Conservation (phyloP, 2,329 filamentous ascomycete species). For the Phialophora tarda region DNA sequence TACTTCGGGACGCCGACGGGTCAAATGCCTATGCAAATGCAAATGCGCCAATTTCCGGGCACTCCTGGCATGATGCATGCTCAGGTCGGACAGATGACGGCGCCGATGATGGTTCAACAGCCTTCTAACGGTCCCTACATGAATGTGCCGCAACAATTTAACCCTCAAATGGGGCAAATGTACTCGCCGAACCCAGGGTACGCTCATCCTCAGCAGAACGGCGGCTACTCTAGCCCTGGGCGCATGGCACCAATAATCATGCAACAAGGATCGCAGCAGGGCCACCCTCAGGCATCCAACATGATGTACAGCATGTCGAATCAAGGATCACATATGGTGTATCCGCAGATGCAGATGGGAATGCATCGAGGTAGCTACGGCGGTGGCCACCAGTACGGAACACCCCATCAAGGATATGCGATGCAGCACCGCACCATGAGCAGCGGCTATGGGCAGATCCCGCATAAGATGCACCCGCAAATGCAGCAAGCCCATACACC, state of each 20-base stretch:
- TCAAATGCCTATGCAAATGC: slow-evolving; percentile 64
- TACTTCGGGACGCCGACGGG: slow-evolving; percentile 72
- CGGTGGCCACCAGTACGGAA: slow-evolving; percentile 68
- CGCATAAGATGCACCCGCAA: slow-evolving; percentile 51
- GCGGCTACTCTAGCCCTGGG: slow-evolving; percentile 85
- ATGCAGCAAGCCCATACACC: slow-evolving; percentile 42
- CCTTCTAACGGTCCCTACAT: slow-evolving; percentile 72
- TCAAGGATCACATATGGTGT: slow-evolving; percentile 69
- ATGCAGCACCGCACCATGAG: slow-evolving; percentile 63
- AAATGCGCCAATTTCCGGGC: slow-evolving; percentile 73
- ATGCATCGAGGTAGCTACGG: slow-evolving; percentile 65
- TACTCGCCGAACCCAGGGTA: slow-evolving; percentile 78
- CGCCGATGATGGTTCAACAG: slow-evolving; percentile 82
- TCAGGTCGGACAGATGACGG: slow-evolving; percentile 73
- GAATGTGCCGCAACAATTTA: slow-evolving; percentile 70
- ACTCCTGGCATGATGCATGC: slow-evolving; percentile 74
- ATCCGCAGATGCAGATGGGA: slow-evolving; percentile 71
- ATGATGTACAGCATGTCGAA: slow-evolving; percentile 50
- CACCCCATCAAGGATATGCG: slow-evolving; percentile 68
- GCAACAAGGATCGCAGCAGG: slow-evolving; percentile 91
- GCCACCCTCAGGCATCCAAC: slow-evolving; percentile 76
- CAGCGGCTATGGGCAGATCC: slow-evolving; percentile 60
- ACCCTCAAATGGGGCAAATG: slow-evolving; percentile 75
- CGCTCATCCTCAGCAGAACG: slow-evolving; percentile 63
- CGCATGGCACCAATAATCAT: slow-evolving; percentile 91